Percentiles rank a stretch among this genome's conserved stretches.
Conservation (phyloP, 1,139 yeast genomes). For the Yarrowia galli region DNA sequence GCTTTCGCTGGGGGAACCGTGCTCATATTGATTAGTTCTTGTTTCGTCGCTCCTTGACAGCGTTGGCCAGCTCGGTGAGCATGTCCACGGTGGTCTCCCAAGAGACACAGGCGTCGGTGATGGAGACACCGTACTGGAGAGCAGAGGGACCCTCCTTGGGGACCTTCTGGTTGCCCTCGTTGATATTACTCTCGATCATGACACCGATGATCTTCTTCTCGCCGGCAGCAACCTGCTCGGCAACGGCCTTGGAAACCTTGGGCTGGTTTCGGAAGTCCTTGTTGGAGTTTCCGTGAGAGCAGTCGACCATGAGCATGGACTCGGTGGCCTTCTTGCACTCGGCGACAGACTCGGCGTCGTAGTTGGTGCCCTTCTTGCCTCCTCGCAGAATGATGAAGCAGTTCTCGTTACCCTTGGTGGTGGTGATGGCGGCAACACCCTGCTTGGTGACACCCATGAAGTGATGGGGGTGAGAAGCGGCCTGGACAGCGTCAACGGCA, state of each 20-base stretch:
- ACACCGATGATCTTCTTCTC: conserved; percentile 84
- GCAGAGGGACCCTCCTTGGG: conserved; percentile 75
- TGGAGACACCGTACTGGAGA: conserved; percentile 92
- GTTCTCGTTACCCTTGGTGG: conserved; percentile 92
- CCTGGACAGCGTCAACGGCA: conserved; percentile 91
- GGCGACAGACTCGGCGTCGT: conserved; percentile 77
- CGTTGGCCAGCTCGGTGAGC: conserved; percentile 77
- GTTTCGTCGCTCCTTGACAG: conserved; percentile 80
- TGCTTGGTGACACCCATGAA: conserved; percentile 97
- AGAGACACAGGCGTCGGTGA: conserved; percentile 94
- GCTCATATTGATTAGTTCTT: conserved; percentile 22
- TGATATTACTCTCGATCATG: conserved; percentile 93
- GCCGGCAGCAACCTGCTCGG: conserved; percentile 82
- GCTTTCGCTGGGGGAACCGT: neutral
- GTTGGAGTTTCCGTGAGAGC: conserved; percentile 95
- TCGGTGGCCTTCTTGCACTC: conserved; percentile 68
- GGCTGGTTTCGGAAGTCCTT: conserved; percentile 97
- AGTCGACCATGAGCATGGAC: conserved; percentile 85
- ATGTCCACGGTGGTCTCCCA: conserved; percentile 89
- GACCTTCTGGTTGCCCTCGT: conserved; percentile 90
- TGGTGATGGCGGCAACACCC: conserved; percentile 94
- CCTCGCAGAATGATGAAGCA: conserved; percentile 84
- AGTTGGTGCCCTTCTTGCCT: conserved; percentile 92
- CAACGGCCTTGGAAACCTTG: conserved; percentile 77
- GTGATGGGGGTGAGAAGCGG: conserved; percentile 92